phyloP scores from a whole-genome alignment of 148 eudicot genomes.

The Nepenthes mirabilis region DNA sequence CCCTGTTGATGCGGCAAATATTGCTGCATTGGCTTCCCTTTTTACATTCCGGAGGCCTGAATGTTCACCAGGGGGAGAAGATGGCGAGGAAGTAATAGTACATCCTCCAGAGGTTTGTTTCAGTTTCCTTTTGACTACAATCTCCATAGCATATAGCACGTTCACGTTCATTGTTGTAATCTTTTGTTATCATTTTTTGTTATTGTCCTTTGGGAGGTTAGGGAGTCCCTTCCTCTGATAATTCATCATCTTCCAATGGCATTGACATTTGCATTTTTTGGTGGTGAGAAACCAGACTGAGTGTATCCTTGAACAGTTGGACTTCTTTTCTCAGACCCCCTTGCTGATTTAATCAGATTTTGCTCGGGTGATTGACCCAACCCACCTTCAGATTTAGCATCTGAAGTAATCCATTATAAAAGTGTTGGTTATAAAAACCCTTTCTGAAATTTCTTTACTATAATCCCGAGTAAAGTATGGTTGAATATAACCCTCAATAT shows the following conservation, averaged over 20 bases:
- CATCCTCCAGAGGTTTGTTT: slow-evolving; percentile 67
- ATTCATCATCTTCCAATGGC: slow-evolving; percentile 91
- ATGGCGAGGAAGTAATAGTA: slow-evolving; percentile 61
- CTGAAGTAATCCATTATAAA: no score
- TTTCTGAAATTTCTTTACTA: no score
- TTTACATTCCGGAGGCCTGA: slow-evolving; percentile 85
- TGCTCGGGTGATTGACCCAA: slow-evolving; percentile 70
- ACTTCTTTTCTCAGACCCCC: not conserved
- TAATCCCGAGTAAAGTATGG: no score
- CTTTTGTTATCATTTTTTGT: not conserved
- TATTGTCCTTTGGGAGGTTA: slow-evolving; percentile 34
- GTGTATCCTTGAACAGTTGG: not conserved
- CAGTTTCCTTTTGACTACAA: not conserved
- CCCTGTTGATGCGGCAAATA: slow-evolving; percentile 96
- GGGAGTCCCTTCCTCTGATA: slow-evolving; percentile 69
- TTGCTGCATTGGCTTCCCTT: slow-evolving; percentile 91
- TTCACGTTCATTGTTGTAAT: not conserved
- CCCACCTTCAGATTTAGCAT: no score
- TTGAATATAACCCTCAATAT: no score
- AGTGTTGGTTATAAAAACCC: no score
- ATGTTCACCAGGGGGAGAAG: slow-evolving; percentile 74
- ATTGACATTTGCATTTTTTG: slow-evolving; percentile 70
- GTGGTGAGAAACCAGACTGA: slow-evolving; percentile 20
- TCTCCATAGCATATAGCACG: not conserved
- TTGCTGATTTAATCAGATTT: slow-evolving; percentile 5